These are phyloP conservation scores for Hansenula sp. DNA, from an alignment of 1,139 yeast species.

Conservation along the genomic window DNA sequence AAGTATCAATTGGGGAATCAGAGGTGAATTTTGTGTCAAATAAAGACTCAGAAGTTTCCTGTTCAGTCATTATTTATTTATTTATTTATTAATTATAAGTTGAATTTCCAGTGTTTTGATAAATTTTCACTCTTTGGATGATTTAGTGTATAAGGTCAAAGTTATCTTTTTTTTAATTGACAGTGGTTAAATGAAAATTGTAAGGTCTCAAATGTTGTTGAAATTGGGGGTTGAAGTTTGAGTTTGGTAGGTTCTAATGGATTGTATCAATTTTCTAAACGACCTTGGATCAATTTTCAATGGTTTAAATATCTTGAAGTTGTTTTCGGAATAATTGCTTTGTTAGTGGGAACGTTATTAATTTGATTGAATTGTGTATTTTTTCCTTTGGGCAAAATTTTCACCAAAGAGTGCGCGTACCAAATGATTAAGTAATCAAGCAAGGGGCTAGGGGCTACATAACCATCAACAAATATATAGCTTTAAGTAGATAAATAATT, in stretches of 20 bases:
- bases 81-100: too few species aligned
- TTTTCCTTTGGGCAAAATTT: not conserved
- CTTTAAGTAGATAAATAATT: too few species aligned
- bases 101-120: too few species aligned
- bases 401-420: not conserved
- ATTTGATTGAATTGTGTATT: constrained; percentile 1
- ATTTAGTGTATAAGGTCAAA: not conserved
- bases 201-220: not conserved
- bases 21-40: constrained; percentile 22
- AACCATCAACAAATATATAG: too few species aligned
- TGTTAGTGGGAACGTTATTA: not conserved
- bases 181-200: too few species aligned
- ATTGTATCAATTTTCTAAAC: not conserved
- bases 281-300: not conserved
- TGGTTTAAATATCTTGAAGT: too few species aligned
- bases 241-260: too few species aligned
- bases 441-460: too few species aligned
- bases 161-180: too few species aligned
- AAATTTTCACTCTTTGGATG: too few species aligned
- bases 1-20: constrained; percentile 8
- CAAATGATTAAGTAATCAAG: not conserved
- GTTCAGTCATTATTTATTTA: constrained; percentile 7
- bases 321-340: not conserved
- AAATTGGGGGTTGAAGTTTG: too few species aligned
- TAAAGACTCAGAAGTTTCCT: constrained; percentile 18